Percentiles rank a stretch among this genome's conserved stretches.
Evolutionary conservation across 106 monocot species (phyloP).

Genomic region (Platanthera zijinensis): DNA sequence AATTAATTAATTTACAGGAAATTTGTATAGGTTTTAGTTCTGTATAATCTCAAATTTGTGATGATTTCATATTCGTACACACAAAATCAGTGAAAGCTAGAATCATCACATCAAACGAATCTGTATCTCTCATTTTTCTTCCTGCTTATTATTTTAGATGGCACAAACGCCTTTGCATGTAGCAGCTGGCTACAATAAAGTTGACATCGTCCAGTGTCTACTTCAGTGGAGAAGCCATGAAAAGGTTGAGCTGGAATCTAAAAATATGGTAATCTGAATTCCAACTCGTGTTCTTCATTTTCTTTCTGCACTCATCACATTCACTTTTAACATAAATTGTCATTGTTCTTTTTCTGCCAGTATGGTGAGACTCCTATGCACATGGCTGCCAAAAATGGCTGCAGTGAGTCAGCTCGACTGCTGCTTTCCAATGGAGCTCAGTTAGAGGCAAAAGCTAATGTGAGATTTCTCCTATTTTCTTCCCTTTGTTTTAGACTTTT

Average conservation of each 20-base stretch:
- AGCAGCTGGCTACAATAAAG: conserved; percentile 61
- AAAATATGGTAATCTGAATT: conserved; percentile 64
- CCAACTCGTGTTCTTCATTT: not conserved
- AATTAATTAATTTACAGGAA: too few species aligned
- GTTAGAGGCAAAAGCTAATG: conserved; percentile 76
- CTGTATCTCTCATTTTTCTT: not conserved
- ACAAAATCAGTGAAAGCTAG: too few species aligned
- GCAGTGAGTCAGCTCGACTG: conserved; percentile 42
- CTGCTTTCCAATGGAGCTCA: conserved; percentile 59
- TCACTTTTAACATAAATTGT: not conserved
- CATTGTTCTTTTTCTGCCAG: conserved; percentile 20
- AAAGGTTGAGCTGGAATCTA: conserved; percentile 68
- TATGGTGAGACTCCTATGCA: conserved; percentile 97
- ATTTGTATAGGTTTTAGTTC: too few species aligned
- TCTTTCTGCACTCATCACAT: not conserved
- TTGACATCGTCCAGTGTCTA: conserved; percentile 48
- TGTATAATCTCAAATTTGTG: too few species aligned
- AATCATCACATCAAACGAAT: not conserved
- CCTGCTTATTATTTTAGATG: conserved; percentile 44
- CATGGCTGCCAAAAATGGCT: conserved; percentile 90
- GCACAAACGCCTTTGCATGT: conserved; percentile 85
- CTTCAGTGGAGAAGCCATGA: conserved; percentile 60
- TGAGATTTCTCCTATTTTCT: conserved; percentile 17
- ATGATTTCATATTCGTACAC: not conserved
- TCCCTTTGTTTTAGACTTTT: not conserved